A percentile compares a stretch with the other conserved stretches of the same genome.
phyloP scores from a whole-genome alignment of 2,329 filamentous ascomycete species.

The Plenodomus lindquistii region DNA sequence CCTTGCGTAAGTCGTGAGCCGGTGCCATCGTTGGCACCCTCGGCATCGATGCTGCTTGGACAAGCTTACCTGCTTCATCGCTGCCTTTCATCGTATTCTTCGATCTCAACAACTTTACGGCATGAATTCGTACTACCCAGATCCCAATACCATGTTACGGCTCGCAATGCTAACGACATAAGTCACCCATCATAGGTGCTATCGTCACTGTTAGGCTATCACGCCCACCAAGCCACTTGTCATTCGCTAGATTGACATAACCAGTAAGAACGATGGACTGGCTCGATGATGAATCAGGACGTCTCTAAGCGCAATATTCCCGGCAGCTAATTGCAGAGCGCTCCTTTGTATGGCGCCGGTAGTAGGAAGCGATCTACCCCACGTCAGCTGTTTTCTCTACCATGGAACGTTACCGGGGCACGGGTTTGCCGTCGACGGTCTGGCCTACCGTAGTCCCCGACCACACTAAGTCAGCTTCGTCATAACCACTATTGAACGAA shows the following conservation, averaged over 20 bases:
- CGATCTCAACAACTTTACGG: background rate
- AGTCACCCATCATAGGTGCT: background rate
- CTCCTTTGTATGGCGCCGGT: conserved; percentile 9
- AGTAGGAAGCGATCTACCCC: conserved; percentile 20
- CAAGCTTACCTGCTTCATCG: background rate
- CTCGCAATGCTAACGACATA: conserved; percentile 4
- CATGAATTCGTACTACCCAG: conserved; percentile 5
- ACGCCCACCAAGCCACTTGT: conserved; percentile 6
- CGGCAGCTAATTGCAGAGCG: conserved; percentile 7
- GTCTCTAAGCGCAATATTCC: conserved; percentile 3
- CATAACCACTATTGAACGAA: conserved; percentile 2
- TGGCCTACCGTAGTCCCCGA: conserved; percentile 3
- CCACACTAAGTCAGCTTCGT: background rate
- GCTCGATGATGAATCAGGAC: background rate
- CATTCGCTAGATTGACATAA: background rate
- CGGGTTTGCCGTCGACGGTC: conserved; percentile 21
- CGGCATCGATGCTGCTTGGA: background rate
- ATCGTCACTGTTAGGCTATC: conserved; percentile 7
- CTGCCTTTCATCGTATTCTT: background rate
- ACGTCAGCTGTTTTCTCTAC: conserved; percentile 19
- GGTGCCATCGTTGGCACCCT: background rate
- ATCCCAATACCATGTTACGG: conserved; percentile 16
- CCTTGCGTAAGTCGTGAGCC: background rate
- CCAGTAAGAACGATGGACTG: background rate
- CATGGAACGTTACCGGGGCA: conserved; percentile 22